Evolutionary conservation across 805 yeast genomes (phyloP), one percentile per base, ranked within the genome.

Genomic region (Blastobotrys mokoenaii): DNA sequence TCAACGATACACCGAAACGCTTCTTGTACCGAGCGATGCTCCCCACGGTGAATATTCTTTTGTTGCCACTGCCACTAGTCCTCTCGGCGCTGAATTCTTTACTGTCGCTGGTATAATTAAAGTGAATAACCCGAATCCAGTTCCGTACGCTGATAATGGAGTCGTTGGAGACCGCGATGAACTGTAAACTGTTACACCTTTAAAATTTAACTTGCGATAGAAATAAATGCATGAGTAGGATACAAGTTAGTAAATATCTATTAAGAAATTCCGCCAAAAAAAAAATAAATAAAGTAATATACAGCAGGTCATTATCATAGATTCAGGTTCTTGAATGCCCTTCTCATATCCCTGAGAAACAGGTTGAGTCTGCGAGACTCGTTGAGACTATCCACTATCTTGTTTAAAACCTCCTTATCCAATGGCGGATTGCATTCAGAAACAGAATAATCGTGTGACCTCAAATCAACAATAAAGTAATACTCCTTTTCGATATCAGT

Each of bases 401-500:
- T 49, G 3, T 52, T 57, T 3, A 56, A 32, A 4, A 50, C 47
- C 0, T 56, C 61, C 1, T 49, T 41, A 1, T 57, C 55, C 6
- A 78, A 46, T 8, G 37, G 47, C 0, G 84, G 83, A 9, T 44
- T 47, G 10, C 72, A 59, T 7, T 59, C 53, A 0, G 61, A 51
- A 1, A 77, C 59, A 27, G 58, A 58, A 50, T 49, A 56, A 4
- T 58, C 56, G 4, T 68, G 69, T 0, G 62, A 67, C 2, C 72
- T 62, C 4, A 80, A 70, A 48, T 72, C 71, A 16, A 81, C 47
- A 12, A 70, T 69, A 8, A 77, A 52, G 51, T 65, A 57, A 48
- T 69, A 75, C 51, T 70, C 70, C 32, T 62, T 60, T 33, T 66
- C 66, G 37, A 66, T 57, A 41, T 76, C 63, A 30, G 64, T 59